Evolutionary conservation across 2,329 filamentous ascomycete species (phyloP).

Genomic region (Diaporthe destruens): DNA sequence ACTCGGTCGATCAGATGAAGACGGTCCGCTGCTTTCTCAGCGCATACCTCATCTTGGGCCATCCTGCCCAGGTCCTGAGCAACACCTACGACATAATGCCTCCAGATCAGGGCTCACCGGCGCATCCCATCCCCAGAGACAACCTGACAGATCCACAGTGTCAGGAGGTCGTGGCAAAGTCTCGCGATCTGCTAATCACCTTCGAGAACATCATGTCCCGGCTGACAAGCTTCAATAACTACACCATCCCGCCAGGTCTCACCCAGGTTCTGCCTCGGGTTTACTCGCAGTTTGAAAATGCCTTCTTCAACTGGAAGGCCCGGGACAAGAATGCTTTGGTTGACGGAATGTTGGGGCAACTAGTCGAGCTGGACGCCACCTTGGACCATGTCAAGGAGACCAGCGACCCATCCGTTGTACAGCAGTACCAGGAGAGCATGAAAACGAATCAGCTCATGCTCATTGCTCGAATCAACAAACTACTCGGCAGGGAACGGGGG

Average conservation of each 20-base stretch:
- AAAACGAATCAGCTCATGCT: conserved; percentile 84
- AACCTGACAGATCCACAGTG: conserved; percentile 72
- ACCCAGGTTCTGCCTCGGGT: conserved; percentile 74
- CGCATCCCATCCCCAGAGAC: conserved; percentile 60
- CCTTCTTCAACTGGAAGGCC: conserved; percentile 87
- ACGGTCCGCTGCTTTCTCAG: conserved; percentile 82
- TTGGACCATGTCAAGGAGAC: conserved; percentile 86
- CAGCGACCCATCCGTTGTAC: conserved; percentile 78
- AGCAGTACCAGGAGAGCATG: conserved; percentile 84
- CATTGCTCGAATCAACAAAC: conserved; percentile 82
- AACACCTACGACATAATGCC: conserved; percentile 73
- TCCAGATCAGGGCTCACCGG: conserved; percentile 65
- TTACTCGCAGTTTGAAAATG: conserved; percentile 81
- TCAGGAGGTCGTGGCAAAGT: conserved; percentile 81
- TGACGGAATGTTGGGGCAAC: conserved; percentile 88
- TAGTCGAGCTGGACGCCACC: conserved; percentile 86
- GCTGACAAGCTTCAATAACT: conserved; percentile 74
- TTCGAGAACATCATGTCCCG: conserved; percentile 81
- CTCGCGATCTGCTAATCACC: conserved; percentile 80
- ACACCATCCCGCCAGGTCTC: conserved; percentile 73
- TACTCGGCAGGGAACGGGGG: conserved; percentile 78
- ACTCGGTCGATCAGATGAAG: conserved; percentile 76
- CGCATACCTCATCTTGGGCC: conserved; percentile 83
- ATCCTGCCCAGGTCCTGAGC: conserved; percentile 82
- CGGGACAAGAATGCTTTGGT: conserved; percentile 82